Evolutionary conservation across 768 basidiomycete species (phyloP).

Genomic region (Leccinum boreale): DNA sequence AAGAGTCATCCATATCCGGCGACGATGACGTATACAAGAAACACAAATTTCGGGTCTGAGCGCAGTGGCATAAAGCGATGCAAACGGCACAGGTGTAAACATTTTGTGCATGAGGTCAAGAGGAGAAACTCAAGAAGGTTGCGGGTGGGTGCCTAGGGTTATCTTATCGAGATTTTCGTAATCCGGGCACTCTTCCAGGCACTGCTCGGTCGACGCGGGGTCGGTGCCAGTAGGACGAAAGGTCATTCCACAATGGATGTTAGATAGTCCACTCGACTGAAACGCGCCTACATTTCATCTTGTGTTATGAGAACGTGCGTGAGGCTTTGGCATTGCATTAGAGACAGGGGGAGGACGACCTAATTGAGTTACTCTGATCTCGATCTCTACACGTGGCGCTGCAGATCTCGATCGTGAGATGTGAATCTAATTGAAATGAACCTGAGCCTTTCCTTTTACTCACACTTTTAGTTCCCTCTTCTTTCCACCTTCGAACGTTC

Average conservation of each 20-base stretch:
- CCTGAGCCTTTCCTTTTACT: conserved; percentile 31
- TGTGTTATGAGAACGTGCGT: not conserved
- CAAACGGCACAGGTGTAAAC: not conserved
- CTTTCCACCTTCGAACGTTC: conserved; percentile 19
- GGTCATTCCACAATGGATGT: not conserved
- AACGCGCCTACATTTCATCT: not conserved
- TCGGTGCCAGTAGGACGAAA: not conserved
- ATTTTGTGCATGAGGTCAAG: not conserved
- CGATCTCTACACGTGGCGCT: conserved; percentile 29
- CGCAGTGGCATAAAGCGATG: not conserved
- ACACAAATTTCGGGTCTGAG: not conserved
- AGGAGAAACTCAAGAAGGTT: not conserved
- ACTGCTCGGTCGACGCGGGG: not conserved
- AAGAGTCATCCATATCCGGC: not conserved
- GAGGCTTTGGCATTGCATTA: too few relatives aligned
- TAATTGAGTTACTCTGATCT: conserved; percentile 17
- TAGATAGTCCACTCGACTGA: not conserved
- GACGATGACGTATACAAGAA: conserved; percentile 6
- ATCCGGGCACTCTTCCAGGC: not conserved
- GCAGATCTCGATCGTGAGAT: conserved; percentile 33
- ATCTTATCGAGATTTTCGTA: not conserved
- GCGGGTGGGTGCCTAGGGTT: not conserved
- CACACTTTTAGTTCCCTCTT: conserved; percentile 26
- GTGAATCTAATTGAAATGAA: conserved; percentile 34
- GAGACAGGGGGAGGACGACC: not conserved